Evolutionary conservation across 2,329 filamentous ascomycete genomes (phyloP).

Genomic region (Chaetothyriales sp.): DNA sequence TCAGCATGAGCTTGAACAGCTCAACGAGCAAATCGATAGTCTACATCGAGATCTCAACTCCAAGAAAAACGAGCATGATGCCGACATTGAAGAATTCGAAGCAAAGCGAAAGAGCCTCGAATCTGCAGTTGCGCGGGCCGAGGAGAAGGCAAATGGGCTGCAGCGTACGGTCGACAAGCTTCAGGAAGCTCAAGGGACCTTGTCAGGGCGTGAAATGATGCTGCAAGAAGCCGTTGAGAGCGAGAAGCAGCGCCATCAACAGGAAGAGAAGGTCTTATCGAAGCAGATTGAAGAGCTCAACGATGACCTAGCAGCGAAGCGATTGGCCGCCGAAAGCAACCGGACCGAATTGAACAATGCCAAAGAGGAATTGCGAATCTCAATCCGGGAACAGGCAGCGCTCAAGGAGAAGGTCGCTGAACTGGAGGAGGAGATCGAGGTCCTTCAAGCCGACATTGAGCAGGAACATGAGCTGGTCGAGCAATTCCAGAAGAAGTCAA

Average conservation of each 20-base stretch:
- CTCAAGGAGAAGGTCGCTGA: slow-evolving; percentile 51
- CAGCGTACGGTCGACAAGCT: slow-evolving; percentile 57
- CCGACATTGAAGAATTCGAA: slow-evolving; percentile 60
- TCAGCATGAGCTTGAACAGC: slow-evolving; percentile 38
- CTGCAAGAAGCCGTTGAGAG: slow-evolving; percentile 54
- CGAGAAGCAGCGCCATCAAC: slow-evolving; percentile 55
- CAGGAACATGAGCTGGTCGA: slow-evolving; percentile 49
- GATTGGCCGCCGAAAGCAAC: slow-evolving; percentile 49
- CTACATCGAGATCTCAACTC: slow-evolving; percentile 52
- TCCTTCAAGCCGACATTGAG: slow-evolving; percentile 51
- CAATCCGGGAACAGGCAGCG: slow-evolving; percentile 46
- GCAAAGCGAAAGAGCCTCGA: slow-evolving; percentile 49
- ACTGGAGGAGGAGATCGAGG: slow-evolving; percentile 62
- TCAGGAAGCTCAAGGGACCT: slow-evolving; percentile 50
- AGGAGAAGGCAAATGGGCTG: slow-evolving; percentile 51
- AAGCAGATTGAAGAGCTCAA: slow-evolving; percentile 63
- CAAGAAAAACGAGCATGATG: slow-evolving; percentile 54
- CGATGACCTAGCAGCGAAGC: slow-evolving; percentile 52
- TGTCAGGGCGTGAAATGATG: slow-evolving; percentile 52
- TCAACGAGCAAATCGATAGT: slow-evolving; percentile 43
- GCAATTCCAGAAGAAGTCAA: slow-evolving; percentile 40
- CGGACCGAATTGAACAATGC: slow-evolving; percentile 50
- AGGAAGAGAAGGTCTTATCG: slow-evolving; percentile 53
- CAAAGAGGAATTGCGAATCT: slow-evolving; percentile 55
- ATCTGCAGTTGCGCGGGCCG: slow-evolving; percentile 49